phyloP scores from a whole-genome alignment of 2,329 filamentous ascomycete genomes.

The Xylariomycetidae sp. region DNA sequence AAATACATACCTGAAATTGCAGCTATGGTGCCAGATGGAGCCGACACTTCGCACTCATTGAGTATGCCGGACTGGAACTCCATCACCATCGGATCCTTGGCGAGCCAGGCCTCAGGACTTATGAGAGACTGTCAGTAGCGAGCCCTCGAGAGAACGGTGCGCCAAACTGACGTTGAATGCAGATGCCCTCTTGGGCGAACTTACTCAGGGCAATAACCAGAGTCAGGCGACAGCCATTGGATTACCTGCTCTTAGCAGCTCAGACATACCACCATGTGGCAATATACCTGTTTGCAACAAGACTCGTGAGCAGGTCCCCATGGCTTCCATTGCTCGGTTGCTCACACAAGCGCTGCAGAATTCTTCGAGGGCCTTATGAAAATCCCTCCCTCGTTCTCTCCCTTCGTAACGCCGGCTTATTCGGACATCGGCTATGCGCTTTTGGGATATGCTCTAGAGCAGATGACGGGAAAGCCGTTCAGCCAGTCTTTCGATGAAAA shows the following conservation, averaged over 20 bases:
- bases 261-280: slow-evolving; percentile 27
- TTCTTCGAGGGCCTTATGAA: slow-evolving; percentile 24
- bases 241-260: slow-evolving; percentile 19
- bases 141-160: too few relatives aligned
- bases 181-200: slow-evolving; percentile 20
- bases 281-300: slow-evolving; percentile 24
- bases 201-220: slow-evolving; percentile 13
- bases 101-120: slow-evolving; percentile 26
- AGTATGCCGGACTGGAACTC: slow-evolving; percentile 19
- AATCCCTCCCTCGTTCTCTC: slow-evolving; percentile 26
- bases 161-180: not conserved
- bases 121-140: slow-evolving; percentile 27
- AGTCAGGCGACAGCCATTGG: slow-evolving; percentile 17
- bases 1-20: slow-evolving; percentile 33
- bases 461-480: slow-evolving; percentile 28
- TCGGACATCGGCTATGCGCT: slow-evolving; percentile 33
- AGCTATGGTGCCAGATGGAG: slow-evolving; percentile 8
- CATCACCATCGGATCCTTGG: slow-evolving; percentile 20
- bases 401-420: slow-evolving; percentile 31
- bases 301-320: slow-evolving; percentile 13
- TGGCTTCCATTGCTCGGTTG: slow-evolving; percentile 1
- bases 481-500: slow-evolving; percentile 22
- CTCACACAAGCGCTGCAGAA: slow-evolving; percentile 14
- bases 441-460: slow-evolving; percentile 30
- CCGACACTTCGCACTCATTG: slow-evolving; percentile 19